Evolutionary conservation across 129 eudicot species (phyloP).

Genomic region (Pseudognaphalium luteoalbum): DNA sequence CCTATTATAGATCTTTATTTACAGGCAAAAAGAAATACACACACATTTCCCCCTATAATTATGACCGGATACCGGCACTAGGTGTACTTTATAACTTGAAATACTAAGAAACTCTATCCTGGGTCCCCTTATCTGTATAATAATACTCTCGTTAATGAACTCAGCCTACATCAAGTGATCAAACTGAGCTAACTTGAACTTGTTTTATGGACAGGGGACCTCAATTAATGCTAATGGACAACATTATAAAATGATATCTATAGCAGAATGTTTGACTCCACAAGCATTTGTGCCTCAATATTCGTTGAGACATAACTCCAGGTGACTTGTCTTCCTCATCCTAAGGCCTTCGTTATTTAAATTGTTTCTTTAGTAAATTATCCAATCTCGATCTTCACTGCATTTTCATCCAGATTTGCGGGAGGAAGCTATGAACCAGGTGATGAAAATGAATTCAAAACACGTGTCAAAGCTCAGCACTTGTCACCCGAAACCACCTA

Average conservation of each 20-base stretch:
- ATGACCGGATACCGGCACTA: too few species aligned
- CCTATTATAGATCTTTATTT: too few species aligned
- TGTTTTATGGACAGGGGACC: slow-evolving; percentile 8
- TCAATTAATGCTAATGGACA: neutral
- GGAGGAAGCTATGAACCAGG: neutral
- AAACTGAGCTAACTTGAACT: neutral
- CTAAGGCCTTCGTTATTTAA: neutral
- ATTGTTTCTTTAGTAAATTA: too few species aligned
- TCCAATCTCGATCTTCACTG: neutral
- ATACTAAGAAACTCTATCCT: neutral
- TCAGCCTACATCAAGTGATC: neutral
- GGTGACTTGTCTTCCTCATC: neutral
- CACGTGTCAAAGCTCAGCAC: neutral
- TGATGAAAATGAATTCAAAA: neutral
- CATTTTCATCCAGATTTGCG: neutral
- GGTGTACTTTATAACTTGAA: neutral
- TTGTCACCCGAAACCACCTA: slow-evolving; percentile 5
- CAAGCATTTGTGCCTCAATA: neutral
- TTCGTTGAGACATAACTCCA: neutral
- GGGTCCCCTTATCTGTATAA: neutral
- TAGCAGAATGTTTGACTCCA: slow-evolving; percentile 3
- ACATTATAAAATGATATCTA: slow-evolving; percentile 4
- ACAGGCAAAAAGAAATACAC: too few species aligned
- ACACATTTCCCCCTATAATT: neutral
- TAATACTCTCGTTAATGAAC: neutral